Percentiles rank a stretch among this genome's conserved stretches.
phyloP scores from a whole-genome alignment of 306 rosid genomes.

The Begonia loranthoides region DNA sequence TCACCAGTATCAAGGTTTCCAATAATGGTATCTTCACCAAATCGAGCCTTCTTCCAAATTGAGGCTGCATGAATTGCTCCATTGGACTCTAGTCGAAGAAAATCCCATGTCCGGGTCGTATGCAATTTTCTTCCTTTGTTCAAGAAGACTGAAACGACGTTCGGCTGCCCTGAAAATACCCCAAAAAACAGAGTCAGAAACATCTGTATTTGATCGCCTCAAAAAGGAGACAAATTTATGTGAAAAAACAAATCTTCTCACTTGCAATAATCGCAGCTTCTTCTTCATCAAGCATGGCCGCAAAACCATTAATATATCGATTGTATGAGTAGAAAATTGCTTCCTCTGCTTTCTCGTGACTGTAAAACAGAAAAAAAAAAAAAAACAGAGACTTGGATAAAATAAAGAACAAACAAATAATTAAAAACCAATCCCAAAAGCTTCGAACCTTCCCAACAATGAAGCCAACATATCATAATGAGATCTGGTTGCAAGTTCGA shows the following conservation, averaged over 20 bases:
- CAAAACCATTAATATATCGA: constrained; percentile 55
- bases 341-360: constrained; percentile 30
- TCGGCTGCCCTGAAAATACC: constrained; percentile 27
- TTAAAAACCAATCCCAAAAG: neutral
- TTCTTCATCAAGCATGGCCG: constrained; percentile 50
- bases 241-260: constrained; percentile 6
- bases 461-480: constrained; percentile 43
- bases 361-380: constrained; percentile 4
- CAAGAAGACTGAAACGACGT: constrained; percentile 39
- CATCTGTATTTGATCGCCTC: neutral
- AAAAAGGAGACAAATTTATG: neutral
- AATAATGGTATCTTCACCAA: constrained; percentile 49
- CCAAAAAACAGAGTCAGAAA: neutral
- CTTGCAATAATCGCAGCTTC: constrained; percentile 34
- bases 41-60: constrained; percentile 30
- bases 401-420: neutral
- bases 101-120: constrained; percentile 66
- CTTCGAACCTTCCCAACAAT: constrained; percentile 35
- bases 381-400: neutral
- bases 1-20: constrained; percentile 62
- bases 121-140: constrained; percentile 26
- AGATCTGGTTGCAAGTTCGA: constrained; percentile 17
- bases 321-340: constrained; percentile 56
- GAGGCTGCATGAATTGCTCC: constrained; percentile 16
- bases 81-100: constrained; percentile 28